Base-by-base conservation (phyloP, 169 alveolate genomes). In the Eimeria mitis region DNA sequence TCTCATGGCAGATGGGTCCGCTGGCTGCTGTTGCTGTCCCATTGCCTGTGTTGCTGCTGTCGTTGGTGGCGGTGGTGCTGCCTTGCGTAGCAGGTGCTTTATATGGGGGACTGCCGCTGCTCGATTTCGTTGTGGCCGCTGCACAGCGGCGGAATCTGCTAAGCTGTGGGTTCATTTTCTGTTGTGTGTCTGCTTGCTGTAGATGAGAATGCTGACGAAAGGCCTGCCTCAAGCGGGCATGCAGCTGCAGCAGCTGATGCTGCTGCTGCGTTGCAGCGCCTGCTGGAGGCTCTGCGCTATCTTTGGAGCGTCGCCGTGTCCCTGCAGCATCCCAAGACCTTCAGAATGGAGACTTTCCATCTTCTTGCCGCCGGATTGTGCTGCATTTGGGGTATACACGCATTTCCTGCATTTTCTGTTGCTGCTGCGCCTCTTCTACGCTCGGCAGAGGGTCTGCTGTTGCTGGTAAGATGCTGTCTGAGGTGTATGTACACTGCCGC, bases 221-320 rank as follows among this genome's bases (percentile, higher is more conserved):
- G 47, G 42, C 16, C n/a, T 16, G 42, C 63, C 88, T 11, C 23
- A 28, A 68, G 88, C 25, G 75, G 56, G 23, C 14, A 40, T 9
- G 75, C 76, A 54, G 40, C 92, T 3, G 56, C 92, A 87, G 92
- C 83, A 42, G 83, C 81, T n/a, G 92, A 40, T 63, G 92, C 49
- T 87, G 92, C 81, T 61, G 78, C 83, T 87, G 92, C 83, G 79
- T 28, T 87, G 81, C 92, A 87, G 81, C 81, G 92, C 47, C 49
- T 87, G 83, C 92, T 87, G 47, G 92, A 87, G 79, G 92, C 78
- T 6, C 47, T 87, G 79, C 92, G 92, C 25, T 63, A 56, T 63
- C 92, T 87, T 28, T 87, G 92, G 92, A 87, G 83, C 59, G 92
- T 63, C 61, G 65, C 92, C 25, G 92, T 87, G 63, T 49, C 92